These are phyloP conservation scores for Saturnispora halmiae DNA, from an alignment of 805 yeast genomes.

Conservation along the genomic window DNA sequence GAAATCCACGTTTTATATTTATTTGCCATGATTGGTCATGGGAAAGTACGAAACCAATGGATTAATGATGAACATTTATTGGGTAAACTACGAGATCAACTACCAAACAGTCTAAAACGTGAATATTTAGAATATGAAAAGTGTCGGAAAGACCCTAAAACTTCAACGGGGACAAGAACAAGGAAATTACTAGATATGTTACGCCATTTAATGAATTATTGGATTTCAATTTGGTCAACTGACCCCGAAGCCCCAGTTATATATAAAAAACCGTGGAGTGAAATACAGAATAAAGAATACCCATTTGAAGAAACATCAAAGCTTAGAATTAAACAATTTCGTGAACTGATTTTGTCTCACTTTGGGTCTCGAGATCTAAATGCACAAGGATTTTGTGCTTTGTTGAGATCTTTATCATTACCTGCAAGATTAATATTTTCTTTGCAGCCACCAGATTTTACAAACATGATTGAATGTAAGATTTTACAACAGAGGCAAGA, in stretches of 20 bases:
- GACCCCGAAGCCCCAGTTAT: slow-evolving; percentile 40
- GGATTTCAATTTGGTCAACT: slow-evolving; percentile 33
- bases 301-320: slow-evolving; percentile 16
- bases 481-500: slow-evolving; percentile 9
- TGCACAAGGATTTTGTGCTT: slow-evolving; percentile 79
- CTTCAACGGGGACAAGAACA: slow-evolving; percentile 37
- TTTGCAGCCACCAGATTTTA: slow-evolving; percentile 84
- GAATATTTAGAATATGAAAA: slow-evolving; percentile 32
- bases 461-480: slow-evolving; percentile 27
- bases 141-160: slow-evolving; percentile 15
- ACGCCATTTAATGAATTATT: slow-evolving; percentile 53
- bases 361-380: slow-evolving; percentile 71
- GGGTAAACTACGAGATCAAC: slow-evolving; percentile 31
- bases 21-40: slow-evolving; percentile 55
- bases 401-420: slow-evolving; percentile 62
- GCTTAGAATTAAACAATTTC: slow-evolving; percentile 36
- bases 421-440: slow-evolving; percentile 72
- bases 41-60: slow-evolving; percentile 66
- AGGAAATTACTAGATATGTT: slow-evolving; percentile 70
- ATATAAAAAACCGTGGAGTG: slow-evolving; percentile 41
- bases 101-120: slow-evolving; percentile 39
- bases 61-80: slow-evolving; percentile 42
- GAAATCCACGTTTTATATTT: slow-evolving; percentile 51
- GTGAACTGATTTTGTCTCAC: slow-evolving; percentile 33
- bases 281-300: slow-evolving; percentile 21